phyloP scores from a whole-genome alignment of 257 asterid genomes.

The Jacaranda mimosifolia region DNA sequence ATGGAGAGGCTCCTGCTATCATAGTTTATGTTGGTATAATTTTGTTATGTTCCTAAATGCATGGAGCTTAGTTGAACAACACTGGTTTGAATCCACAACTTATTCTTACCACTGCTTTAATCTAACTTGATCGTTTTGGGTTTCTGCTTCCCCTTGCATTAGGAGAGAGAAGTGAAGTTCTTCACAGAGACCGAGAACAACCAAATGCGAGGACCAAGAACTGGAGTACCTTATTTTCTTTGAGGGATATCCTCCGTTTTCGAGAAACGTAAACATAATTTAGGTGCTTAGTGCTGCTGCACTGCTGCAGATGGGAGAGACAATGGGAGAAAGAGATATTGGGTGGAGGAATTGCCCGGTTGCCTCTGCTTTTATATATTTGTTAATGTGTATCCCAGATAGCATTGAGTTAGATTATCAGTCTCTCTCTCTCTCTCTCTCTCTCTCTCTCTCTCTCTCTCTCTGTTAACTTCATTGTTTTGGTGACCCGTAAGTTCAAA shows the following conservation, averaged over 20 bases:
- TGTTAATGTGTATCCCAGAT: conserved; percentile 55
- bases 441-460: too few relatives aligned
- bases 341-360: conserved; percentile 32
- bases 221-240: conserved; percentile 95
- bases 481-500: conserved; percentile 19
- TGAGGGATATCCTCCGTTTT: conserved; percentile 44
- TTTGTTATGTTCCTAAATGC: background rate
- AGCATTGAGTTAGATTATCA: conserved; percentile 39
- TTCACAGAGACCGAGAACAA: conserved; percentile 98
- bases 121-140: conserved; percentile 3
- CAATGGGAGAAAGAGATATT: conserved; percentile 29
- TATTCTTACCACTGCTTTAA: background rate
- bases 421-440: too few relatives aligned
- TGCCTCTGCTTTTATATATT: conserved; percentile 46
- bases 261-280: conserved; percentile 14
- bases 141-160: conserved; percentile 13
- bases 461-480: conserved; percentile 33
- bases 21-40: background rate
- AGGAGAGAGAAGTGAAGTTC: conserved; percentile 98
- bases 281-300: conserved; percentile 18
- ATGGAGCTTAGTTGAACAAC: background rate
- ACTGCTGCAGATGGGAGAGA: conserved; percentile 20
- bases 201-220: conserved; percentile 99
- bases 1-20: background rate
- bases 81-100: too few relatives aligned